Conservation (phyloP, 495 filamentous ascomycete species). For the Talaromyces liani region DNA sequence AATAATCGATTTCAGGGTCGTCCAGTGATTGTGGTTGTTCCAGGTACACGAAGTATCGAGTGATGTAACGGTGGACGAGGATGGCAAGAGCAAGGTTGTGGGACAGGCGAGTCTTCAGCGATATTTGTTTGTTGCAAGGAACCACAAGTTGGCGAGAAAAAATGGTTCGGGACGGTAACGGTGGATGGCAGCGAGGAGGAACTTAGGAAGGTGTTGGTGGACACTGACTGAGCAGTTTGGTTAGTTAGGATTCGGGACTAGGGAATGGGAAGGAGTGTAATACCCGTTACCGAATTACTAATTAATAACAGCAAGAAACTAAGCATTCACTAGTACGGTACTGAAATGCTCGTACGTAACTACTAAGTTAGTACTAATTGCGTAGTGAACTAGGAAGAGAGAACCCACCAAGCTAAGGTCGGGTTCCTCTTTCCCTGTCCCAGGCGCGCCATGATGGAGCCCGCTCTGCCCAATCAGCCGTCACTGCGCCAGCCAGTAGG, state of each 20-base stretch:
- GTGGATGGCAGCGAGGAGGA: not conserved
- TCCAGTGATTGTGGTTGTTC: not conserved
- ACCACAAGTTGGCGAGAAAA: not conserved
- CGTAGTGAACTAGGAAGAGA: not conserved
- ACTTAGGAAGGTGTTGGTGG: not conserved
- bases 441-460: not conserved
- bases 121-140: not conserved
- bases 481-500: not conserved
- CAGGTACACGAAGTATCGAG: not conserved
- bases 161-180: not conserved
- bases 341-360: not conserved
- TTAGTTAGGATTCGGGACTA: not conserved
- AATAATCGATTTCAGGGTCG: not conserved
- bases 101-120: not conserved
- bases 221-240: not conserved
- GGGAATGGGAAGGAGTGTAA: not conserved
- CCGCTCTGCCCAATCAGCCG: not conserved
- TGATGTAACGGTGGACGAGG: not conserved
- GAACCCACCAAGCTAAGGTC: not conserved
- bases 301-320: not conserved
- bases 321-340: not conserved
- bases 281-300: not conserved
- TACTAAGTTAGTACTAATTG: too few species aligned
- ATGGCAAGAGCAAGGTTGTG: not conserved
- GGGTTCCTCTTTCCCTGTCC: not conserved